Evolutionary conservation across 108 stramenopile species (phyloP).

Genomic region (Schizochytrium sp.): DNA sequence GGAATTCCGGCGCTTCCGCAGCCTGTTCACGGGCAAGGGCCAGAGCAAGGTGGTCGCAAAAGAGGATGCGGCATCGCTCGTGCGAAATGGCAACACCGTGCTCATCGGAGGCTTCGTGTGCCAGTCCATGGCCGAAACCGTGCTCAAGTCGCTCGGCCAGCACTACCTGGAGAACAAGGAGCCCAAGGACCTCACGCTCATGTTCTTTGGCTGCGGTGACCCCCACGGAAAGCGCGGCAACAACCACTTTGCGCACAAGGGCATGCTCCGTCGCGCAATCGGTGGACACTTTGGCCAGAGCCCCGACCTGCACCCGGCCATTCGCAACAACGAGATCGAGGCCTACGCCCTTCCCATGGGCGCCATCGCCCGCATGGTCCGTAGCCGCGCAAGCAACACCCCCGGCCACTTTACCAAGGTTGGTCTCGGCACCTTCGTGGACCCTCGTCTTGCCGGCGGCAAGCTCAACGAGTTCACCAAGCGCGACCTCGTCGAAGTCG

Average conservation of each 20-base stretch:
- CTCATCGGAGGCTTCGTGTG: conserved; percentile 61
- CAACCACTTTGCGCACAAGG: conserved; percentile 50
- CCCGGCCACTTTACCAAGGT: conserved; percentile 70
- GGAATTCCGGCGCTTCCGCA: neutral
- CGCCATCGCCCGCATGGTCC: conserved; percentile 65
- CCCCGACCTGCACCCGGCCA: conserved; percentile 55
- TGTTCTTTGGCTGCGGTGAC: conserved; percentile 68
- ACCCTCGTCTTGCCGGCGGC: conserved; percentile 42
- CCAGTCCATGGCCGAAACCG: conserved; percentile 54
- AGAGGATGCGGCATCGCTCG: conserved; percentile 44
- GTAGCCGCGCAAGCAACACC: conserved; percentile 60
- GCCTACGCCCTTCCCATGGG: conserved; percentile 70
- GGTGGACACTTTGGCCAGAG: conserved; percentile 69
- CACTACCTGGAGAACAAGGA: conserved; percentile 53
- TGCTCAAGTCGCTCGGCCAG: conserved; percentile 45
- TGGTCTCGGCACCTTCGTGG: conserved; percentile 67
- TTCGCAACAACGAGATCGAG: conserved; percentile 54
- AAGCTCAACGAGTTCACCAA: conserved; percentile 1
- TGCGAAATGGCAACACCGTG: conserved; percentile 50
- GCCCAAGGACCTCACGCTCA: conserved; percentile 55
- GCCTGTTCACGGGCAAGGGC: neutral
- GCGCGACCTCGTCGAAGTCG: neutral
- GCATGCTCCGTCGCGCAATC: conserved; percentile 60
- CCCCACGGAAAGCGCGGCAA: conserved; percentile 54
- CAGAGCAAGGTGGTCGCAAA: conserved; percentile 44